These are phyloP conservation scores for Goffeauzyma gilvescens DNA, from an alignment of 768 basidiomycete genomes.

Conservation along the genomic window DNA sequence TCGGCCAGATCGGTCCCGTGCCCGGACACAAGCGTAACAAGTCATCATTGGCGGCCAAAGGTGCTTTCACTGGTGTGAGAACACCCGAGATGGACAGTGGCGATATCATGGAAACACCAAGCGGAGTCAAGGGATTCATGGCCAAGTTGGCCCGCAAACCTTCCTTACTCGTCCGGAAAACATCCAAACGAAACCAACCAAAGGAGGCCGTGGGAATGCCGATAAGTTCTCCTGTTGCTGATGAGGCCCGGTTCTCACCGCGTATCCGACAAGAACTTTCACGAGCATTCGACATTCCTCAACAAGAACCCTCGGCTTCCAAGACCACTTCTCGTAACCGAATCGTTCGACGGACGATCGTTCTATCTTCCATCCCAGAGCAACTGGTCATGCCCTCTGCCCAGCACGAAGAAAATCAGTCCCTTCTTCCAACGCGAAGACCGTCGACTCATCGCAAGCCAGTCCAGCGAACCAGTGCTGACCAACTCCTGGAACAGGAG, in stretches of 20 bases:
- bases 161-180: constrained; percentile 1
- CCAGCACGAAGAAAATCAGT: neutral
- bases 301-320: neutral
- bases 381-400: neutral
- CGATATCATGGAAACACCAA: neutral
- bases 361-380: neutral
- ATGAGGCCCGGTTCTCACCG: neutral
- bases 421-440: neutral
- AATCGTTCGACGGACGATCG: neutral
- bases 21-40: neutral
- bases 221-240: neutral
- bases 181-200: neutral
- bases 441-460: constrained; percentile 4
- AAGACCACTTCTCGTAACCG: neutral
- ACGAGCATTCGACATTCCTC: neutral
- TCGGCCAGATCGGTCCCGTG: neutral
- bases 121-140: constrained; percentile 3
- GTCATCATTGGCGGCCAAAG: neutral
- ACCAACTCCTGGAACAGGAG: no score
- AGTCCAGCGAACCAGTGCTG: neutral
- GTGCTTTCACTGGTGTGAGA: neutral
- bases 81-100: neutral
- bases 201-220: neutral
- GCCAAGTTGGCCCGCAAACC: constrained; percentile 8
- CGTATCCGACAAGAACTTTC: neutral